Evolutionary conservation across 352 stramenopile genomes (phyloP).

Genomic region (Globisporangium iwayamae): DNA sequence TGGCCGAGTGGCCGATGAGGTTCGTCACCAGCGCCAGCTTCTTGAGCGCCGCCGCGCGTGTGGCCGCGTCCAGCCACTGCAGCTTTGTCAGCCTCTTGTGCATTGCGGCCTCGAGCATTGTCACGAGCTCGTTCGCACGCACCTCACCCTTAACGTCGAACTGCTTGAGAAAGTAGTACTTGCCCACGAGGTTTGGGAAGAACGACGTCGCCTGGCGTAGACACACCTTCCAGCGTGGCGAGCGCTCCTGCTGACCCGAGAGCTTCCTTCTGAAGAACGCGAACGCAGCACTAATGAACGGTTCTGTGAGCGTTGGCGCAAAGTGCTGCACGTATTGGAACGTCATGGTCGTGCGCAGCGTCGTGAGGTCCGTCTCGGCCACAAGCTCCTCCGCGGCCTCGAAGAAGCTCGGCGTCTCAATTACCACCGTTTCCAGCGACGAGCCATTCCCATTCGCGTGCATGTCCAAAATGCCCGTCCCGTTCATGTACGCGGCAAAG

Average conservation of each 20-base stretch:
- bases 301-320: slow-evolving; percentile 38
- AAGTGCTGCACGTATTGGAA: slow-evolving; percentile 56
- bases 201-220: slow-evolving; percentile 46
- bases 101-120: slow-evolving; percentile 79
- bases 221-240: slow-evolving; percentile 89
- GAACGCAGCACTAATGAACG: slow-evolving; percentile 88
- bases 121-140: slow-evolving; percentile 83
- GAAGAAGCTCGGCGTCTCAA: slow-evolving; percentile 64
- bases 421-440: slow-evolving; percentile 33
- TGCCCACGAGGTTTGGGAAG: slow-evolving; percentile 75
- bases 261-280: slow-evolving; percentile 84
- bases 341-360: slow-evolving; percentile 42
- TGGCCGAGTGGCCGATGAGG: slow-evolving; percentile 57
- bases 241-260: slow-evolving; percentile 76
- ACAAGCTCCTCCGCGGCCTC: slow-evolving; percentile 47
- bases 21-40: slow-evolving; percentile 87
- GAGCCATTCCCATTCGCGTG: slow-evolving; percentile 34
- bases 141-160: slow-evolving; percentile 85
- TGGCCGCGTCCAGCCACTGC: slow-evolving; percentile 88
- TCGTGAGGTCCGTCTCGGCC: slow-evolving; percentile 31
- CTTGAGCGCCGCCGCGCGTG: slow-evolving; percentile 70
- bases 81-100: slow-evolving; percentile 69
- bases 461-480: slow-evolving; percentile 30
- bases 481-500: slow-evolving; percentile 50
- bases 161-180: slow-evolving; percentile 89